A percentile compares a stretch with the other conserved stretches of the same genome.
phyloP scores from a whole-genome alignment of 306 rosid species.

The Dalbergia cochinchinensis region DNA sequence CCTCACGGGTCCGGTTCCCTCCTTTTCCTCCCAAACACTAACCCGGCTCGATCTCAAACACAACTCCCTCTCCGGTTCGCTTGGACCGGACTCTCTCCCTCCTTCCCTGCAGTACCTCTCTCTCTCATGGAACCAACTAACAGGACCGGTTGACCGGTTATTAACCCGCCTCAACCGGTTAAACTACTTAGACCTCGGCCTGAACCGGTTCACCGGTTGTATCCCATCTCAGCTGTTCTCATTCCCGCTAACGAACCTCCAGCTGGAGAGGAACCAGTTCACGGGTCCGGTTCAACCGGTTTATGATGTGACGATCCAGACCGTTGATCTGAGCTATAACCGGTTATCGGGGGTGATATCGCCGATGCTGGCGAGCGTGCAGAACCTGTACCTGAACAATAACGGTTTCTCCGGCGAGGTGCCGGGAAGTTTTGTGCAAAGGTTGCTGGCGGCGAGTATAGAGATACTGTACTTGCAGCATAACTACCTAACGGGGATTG shows the following conservation, averaged over 20 bases:
- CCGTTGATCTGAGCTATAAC: conserved; percentile 88
- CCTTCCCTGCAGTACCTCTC: conserved; percentile 81
- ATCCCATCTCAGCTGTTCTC: conserved; percentile 78
- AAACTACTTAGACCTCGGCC: conserved; percentile 80
- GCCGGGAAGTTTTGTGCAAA: conserved; percentile 74
- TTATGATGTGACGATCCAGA: conserved; percentile 68
- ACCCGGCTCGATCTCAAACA: conserved; percentile 88
- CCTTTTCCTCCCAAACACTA: conserved; percentile 56
- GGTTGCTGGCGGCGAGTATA: conserved; percentile 66
- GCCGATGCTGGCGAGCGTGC: conserved; percentile 77
- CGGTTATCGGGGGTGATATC: conserved; percentile 70
- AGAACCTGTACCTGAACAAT: conserved; percentile 82
- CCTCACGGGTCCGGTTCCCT: conserved; percentile 78
- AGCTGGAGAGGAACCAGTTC: conserved; percentile 77
- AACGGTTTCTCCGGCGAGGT: conserved; percentile 85
- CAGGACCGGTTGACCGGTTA: conserved; percentile 70
- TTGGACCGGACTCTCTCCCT: conserved; percentile 70
- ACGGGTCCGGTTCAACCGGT: conserved; percentile 70
- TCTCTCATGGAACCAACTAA: conserved; percentile 77
- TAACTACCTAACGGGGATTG: conserved; percentile 82
- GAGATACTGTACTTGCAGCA: conserved; percentile 82
- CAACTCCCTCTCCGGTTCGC: conserved; percentile 77
- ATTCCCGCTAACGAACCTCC: conserved; percentile 76
- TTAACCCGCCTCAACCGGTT: conserved; percentile 64
- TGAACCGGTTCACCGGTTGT: conserved; percentile 78